phyloP scores from a whole-genome alignment of 2,329 filamentous ascomycete genomes.

The Huntiella moniliformis region DNA sequence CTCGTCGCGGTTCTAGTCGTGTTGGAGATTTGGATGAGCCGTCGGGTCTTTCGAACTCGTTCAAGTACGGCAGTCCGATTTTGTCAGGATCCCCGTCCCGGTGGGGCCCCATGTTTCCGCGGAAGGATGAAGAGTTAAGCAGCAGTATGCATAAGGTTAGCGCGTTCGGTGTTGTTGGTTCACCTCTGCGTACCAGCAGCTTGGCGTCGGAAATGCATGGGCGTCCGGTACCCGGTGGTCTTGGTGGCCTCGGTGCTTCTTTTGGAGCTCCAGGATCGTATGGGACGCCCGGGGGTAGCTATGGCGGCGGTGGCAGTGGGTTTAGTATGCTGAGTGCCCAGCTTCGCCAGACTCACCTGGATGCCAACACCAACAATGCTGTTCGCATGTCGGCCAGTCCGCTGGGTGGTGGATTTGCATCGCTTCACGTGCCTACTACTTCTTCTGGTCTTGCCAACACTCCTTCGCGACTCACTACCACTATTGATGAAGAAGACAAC shows the following conservation, averaged over 20 bases:
- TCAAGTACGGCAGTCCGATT: slow-evolving; percentile 43
- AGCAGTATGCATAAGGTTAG: slow-evolving; percentile 22
- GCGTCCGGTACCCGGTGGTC: background rate
- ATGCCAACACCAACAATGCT: background rate
- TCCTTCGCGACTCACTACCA: slow-evolving; percentile 6
- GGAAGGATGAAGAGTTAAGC: slow-evolving; percentile 33
- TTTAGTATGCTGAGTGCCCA: slow-evolving; percentile 10
- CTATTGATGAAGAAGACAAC: slow-evolving; percentile 10
- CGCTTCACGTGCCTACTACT: background rate
- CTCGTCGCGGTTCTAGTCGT: slow-evolving; percentile 39
- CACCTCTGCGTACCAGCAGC: slow-evolving; percentile 43
- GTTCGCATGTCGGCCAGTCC: slow-evolving; percentile 5
- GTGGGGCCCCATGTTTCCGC: slow-evolving; percentile 42
- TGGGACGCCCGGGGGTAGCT: slow-evolving; percentile 3
- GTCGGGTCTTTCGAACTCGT: slow-evolving; percentile 25
- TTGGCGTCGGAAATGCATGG: slow-evolving; percentile 29
- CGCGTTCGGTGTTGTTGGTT: slow-evolving; percentile 48
- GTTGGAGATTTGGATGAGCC: slow-evolving; percentile 32
- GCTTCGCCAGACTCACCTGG: slow-evolving; percentile 6
- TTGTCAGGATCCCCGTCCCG: slow-evolving; percentile 38
- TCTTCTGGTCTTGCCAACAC: background rate
- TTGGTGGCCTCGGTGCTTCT: background rate
- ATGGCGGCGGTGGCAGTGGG: slow-evolving; percentile 5
- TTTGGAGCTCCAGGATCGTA: background rate
- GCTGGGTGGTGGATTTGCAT: slow-evolving; percentile 1